Percentiles rank a stretch among this genome's conserved stretches.
Evolutionary conservation across 225 moss, liverwort and hornwort species (phyloP).

Genomic region (Bryoerythrophyllum caledonicum): DNA sequence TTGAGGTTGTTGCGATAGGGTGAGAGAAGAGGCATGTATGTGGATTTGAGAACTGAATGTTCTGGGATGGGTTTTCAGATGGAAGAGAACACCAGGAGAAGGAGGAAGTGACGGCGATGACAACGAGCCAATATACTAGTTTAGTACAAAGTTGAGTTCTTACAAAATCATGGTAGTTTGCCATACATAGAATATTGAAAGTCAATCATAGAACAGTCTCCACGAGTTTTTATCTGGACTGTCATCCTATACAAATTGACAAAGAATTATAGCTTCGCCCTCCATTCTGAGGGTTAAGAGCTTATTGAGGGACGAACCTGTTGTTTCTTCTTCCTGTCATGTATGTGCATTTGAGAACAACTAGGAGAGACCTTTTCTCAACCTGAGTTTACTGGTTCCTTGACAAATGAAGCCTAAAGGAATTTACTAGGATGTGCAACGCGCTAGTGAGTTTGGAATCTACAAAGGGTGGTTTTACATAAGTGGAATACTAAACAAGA

Average conservation of each 20-base stretch:
- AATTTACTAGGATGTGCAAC: slow-evolving; percentile 16
- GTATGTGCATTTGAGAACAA: slow-evolving; percentile 15
- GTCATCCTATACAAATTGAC: slow-evolving; percentile 26
- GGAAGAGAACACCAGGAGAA: no score
- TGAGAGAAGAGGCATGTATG: no score
- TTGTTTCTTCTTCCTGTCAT: background rate
- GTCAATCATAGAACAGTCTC: background rate
- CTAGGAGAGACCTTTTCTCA: slow-evolving; percentile 25
- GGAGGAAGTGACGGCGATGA: no score
- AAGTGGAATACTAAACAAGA: slow-evolving; percentile 10
- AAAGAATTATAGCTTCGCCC: slow-evolving; percentile 53
- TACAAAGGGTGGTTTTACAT: slow-evolving; percentile 21
- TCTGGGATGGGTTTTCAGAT: no score
- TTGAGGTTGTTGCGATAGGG: no score
- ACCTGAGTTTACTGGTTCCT: slow-evolving; percentile 18
- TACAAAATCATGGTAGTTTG: background rate
- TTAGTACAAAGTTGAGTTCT: background rate
- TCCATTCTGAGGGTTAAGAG: slow-evolving; percentile 34
- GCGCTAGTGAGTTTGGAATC: slow-evolving; percentile 26
- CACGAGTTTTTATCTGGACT: slow-evolving; percentile 6
- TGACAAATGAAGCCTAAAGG: slow-evolving; percentile 15
- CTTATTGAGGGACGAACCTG: slow-evolving; percentile 20
- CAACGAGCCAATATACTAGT: no score
- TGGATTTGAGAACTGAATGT: no score
- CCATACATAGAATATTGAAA: background rate